A percentile compares a stretch with the other conserved stretches of the same genome.
Conservation (phyloP, 2,329 filamentous ascomycete genomes). For the Proliferodiscus dingleyae region DNA sequence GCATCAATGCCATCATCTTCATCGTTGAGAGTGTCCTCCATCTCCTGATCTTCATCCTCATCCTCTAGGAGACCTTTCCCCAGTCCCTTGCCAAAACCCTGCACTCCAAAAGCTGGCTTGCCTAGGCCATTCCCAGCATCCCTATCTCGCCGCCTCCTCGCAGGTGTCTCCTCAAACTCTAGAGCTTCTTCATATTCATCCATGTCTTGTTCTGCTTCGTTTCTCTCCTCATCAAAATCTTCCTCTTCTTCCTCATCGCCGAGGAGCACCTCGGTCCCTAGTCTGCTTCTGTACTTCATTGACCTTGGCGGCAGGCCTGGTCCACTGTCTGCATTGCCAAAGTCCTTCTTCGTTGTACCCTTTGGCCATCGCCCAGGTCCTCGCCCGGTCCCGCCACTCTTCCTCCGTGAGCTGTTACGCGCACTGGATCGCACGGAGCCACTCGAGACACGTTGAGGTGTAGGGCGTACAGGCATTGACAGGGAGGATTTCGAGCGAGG, state of each 20-base stretch:
- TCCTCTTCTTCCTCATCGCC: conserved; percentile 27
- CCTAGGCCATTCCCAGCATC: conserved; percentile 24
- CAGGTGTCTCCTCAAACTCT: conserved; percentile 26
- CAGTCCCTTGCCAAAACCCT: conserved; percentile 15
- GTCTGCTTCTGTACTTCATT: conserved; percentile 26
- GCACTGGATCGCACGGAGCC: conserved; percentile 21
- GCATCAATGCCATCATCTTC: conserved; percentile 23
- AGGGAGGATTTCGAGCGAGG: conserved; percentile 19
- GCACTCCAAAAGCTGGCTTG: conserved; percentile 23
- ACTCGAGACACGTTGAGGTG: conserved; percentile 21
- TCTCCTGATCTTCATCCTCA: conserved; percentile 24
- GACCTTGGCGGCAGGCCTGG: conserved; percentile 55
- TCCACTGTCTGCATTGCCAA: conserved; percentile 61
- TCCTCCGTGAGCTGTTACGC: conserved; percentile 42
- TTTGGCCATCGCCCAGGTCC: conserved; percentile 64
- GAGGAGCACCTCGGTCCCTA: conserved; percentile 30
- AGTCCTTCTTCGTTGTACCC: conserved; percentile 63
- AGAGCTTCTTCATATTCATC: conserved; percentile 24
- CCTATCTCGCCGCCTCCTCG: conserved; percentile 17
- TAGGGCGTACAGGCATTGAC: conserved; percentile 18
- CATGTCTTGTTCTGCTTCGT: conserved; percentile 15
- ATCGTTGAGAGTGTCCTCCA: conserved; percentile 30
- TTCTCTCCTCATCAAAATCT: conserved; percentile 14
- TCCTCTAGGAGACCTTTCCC: conserved; percentile 15
- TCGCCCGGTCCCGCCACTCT: conserved; percentile 57